Percentiles rank a stretch among this genome's conserved stretches.
Conservation (phyloP, 2,329 filamentous ascomycete species). For the Hypoxylon sp. region DNA sequence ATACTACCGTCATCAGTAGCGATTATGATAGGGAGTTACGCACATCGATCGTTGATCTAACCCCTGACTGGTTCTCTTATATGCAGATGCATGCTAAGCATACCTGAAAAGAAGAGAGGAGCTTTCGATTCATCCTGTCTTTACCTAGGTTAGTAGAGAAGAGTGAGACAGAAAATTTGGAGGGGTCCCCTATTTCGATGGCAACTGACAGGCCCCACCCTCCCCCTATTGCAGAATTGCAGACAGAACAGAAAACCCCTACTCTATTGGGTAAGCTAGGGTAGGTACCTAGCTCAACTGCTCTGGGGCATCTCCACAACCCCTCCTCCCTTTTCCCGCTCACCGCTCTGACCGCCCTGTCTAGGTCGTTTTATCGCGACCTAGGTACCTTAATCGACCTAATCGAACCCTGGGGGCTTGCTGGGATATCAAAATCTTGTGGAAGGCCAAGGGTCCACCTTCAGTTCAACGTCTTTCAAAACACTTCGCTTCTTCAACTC, state of each 20-base stretch:
- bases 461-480: conserved; percentile 42
- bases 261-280: conserved; percentile 16
- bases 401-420: conserved; percentile 12
- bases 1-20: conserved; percentile 19
- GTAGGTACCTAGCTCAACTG: conserved; percentile 12
- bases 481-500: conserved; percentile 23
- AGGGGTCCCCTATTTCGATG: conserved; percentile 14
- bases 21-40: conserved; percentile 2
- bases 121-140: conserved; percentile 3
- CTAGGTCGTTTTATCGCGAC: conserved; percentile 1
- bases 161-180: not conserved
- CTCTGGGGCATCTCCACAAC: conserved; percentile 7
- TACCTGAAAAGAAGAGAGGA: conserved; percentile 3
- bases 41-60: conserved; percentile 34
- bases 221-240: conserved; percentile 20
- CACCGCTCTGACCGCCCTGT: conserved; percentile 41
- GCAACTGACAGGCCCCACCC: conserved; percentile 14
- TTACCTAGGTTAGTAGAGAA: not conserved
- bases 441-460: conserved; percentile 31
- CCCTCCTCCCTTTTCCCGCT: conserved; percentile 30
- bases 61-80: not conserved
- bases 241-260: conserved; percentile 8
- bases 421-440: conserved; percentile 35
- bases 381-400: not conserved
- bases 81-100: conserved; percentile 18